Conservation (phyloP, 345 rosid genomes). For the Anacardium occidentale region DNA sequence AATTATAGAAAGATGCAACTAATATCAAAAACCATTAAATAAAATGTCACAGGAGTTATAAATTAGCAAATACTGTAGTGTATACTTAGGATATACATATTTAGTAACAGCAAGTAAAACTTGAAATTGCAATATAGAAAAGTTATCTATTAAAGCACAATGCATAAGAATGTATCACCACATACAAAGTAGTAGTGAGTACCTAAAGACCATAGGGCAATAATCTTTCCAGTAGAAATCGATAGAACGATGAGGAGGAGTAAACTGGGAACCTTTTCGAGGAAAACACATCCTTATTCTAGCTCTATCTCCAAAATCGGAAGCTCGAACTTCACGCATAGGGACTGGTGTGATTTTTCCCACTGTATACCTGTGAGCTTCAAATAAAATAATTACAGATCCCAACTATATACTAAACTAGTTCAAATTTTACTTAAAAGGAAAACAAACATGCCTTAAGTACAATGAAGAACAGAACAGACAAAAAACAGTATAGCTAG, state of each 20-base stretch:
- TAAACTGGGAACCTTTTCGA: slow-evolving; percentile 73
- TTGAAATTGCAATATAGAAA: background rate
- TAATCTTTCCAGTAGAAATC: slow-evolving; percentile 95
- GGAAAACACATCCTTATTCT: slow-evolving; percentile 94
- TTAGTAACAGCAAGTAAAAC: background rate
- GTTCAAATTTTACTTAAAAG: background rate
- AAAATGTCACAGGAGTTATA: background rate
- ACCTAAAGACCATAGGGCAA: slow-evolving; percentile 99
- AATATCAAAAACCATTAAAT: slow-evolving; percentile 4
- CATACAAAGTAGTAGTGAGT: slow-evolving; percentile 9
- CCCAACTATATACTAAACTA: slow-evolving; percentile 2
- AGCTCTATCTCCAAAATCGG: slow-evolving; percentile 92
- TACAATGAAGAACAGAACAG: background rate
- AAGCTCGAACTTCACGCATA: slow-evolving; percentile 76
- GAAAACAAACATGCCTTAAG: background rate
- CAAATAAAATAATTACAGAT: slow-evolving; percentile 29
- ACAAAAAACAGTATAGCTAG: background rate
- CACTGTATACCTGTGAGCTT: slow-evolving; percentile 80
- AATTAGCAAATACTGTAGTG: background rate
- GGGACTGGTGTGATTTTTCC: slow-evolving; percentile 97
- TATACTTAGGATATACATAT: background rate
- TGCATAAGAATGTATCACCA: background rate
- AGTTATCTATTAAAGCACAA: background rate
- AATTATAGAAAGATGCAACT: slow-evolving; percentile 3
- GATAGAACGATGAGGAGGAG: slow-evolving; percentile 86